phyloP scores from a whole-genome alignment of 2,329 filamentous ascomycete species.

The Sarocladium kiliense region DNA sequence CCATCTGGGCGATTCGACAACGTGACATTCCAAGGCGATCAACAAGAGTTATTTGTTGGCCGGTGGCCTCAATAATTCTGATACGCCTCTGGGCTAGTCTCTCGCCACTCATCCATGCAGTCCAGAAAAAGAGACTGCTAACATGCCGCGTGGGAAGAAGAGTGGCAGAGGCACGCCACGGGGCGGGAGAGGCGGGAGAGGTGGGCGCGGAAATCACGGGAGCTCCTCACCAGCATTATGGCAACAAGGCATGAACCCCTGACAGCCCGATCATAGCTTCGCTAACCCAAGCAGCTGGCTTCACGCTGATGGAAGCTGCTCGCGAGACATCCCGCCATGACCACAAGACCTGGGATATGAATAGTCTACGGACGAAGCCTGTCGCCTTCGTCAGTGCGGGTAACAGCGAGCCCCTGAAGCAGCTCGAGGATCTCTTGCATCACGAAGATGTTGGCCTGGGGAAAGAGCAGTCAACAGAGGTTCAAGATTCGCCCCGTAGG shows the following conservation, averaged over 20 bases:
- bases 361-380: slow-evolving; percentile 42
- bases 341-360: slow-evolving; percentile 31
- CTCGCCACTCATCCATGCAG: background rate
- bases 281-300: slow-evolving; percentile 15
- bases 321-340: slow-evolving; percentile 43
- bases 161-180: slow-evolving; percentile 9
- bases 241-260: background rate
- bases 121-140: background rate
- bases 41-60: no score
- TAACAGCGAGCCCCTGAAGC: slow-evolving; percentile 42
- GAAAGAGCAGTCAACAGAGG: background rate
- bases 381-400: slow-evolving; percentile 51
- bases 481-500: background rate
- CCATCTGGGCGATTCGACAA: no score
- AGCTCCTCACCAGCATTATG: background rate
- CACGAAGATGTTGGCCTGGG: background rate
- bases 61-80: no score
- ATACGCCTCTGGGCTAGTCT: no score
- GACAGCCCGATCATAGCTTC: no score
- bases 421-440: slow-evolving; percentile 25
- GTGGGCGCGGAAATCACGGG: background rate
- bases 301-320: slow-evolving; percentile 41
- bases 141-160: slow-evolving; percentile 7
- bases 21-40: no score
- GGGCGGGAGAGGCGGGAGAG: slow-evolving; percentile 10